These are phyloP conservation scores for Heliamphora ciliata DNA, from an alignment of 179 eudicot species.

Conservation along the genomic window DNA sequence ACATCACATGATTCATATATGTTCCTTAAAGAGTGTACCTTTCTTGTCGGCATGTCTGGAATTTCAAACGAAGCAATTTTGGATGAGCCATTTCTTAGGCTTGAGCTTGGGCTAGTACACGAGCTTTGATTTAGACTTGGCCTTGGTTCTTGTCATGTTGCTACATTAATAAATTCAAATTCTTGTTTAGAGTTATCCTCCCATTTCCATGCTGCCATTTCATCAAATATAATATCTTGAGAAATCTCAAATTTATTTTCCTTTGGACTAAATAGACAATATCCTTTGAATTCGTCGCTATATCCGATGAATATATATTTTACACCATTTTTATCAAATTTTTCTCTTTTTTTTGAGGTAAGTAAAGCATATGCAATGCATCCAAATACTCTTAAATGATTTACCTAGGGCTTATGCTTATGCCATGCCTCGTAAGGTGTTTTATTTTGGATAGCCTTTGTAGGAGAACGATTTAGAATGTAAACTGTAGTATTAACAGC, in stretches of 20 bases:
- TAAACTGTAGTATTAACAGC: neutral
- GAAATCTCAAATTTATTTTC: neutral
- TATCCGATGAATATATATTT: neutral
- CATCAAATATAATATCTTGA: neutral
- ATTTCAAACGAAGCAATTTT: neutral
- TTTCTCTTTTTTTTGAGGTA: neutral
- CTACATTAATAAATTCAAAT: neutral
- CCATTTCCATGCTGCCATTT: neutral
- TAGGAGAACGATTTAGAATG: neutral
- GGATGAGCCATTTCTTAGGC: neutral
- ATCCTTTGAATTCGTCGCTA: neutral
- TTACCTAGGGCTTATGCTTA: neutral
- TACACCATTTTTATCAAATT: neutral
- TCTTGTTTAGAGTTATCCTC: neutral
- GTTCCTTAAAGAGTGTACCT: neutral
- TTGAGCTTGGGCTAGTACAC: neutral
- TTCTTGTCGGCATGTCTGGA: neutral
- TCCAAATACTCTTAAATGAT: slow-evolving; percentile 4
- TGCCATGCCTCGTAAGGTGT: neutral
- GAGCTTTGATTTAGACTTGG: neutral
- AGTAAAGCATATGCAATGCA: neutral
- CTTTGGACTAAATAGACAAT: neutral
- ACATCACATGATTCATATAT: neutral
- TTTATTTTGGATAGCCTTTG: neutral
- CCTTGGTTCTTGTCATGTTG: neutral